These are phyloP conservation scores for Neoboletus brunneissimus DNA, from an alignment of 768 basidiomycete species.

Conservation along the genomic window DNA sequence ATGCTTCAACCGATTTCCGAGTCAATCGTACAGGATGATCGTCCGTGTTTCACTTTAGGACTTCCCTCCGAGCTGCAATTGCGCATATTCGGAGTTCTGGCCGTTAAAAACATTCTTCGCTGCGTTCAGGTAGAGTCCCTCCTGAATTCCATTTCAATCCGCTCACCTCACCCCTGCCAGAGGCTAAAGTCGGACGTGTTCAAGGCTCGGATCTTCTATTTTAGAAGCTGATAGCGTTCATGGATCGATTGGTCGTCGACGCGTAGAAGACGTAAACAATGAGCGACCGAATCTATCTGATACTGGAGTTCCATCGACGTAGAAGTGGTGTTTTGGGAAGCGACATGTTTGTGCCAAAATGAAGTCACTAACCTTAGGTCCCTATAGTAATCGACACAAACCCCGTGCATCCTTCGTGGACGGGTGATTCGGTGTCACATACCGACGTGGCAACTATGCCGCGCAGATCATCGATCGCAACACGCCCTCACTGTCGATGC, in stretches of 20 bases:
- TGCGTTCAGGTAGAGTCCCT: not conserved
- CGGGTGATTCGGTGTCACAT: not conserved
- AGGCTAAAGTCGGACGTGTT: no score
- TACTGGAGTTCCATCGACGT: not conserved
- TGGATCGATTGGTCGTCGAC: not conserved
- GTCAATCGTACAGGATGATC: no score
- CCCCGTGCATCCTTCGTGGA: not conserved
- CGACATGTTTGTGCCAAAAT: not conserved
- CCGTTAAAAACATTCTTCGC: not conserved
- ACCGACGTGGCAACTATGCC: not conserved
- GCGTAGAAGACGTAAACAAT: not conserved
- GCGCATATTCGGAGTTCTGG: not conserved
- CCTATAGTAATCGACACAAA: not conserved
- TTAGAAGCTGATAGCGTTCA: not conserved
- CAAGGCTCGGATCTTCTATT: not conserved
- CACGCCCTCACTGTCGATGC: not conserved
- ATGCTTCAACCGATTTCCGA: not conserved
- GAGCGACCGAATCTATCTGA: not conserved
- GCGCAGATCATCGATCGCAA: not conserved
- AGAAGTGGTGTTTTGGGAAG: not conserved
- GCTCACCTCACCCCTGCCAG: not conserved
- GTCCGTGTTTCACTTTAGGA: not conserved
- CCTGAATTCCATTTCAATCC: not conserved
- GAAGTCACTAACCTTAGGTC: not conserved
- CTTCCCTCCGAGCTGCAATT: not conserved